A percentile compares a stretch with the other conserved stretches of the same genome.
Conservation (phyloP, 225 moss, liverwort and hornwort species). For the Pseudisothecium myosuroides region DNA sequence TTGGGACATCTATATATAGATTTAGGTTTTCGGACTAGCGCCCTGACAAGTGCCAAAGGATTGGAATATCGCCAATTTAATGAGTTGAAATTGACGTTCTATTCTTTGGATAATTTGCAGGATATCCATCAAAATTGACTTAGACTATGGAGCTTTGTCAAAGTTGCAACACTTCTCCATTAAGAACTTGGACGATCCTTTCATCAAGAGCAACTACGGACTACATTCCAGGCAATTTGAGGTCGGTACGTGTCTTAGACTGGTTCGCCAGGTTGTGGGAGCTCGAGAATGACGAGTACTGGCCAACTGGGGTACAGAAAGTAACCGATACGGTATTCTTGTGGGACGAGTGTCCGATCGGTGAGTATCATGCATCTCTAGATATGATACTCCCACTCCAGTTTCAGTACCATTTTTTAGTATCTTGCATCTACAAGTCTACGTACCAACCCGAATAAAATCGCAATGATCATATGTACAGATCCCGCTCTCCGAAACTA, state of each 20-base stretch:
- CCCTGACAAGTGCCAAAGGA: background rate
- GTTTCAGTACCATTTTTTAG: background rate
- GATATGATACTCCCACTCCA: background rate
- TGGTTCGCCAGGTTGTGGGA: background rate
- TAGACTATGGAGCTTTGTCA: conserved; percentile 54
- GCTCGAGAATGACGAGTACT: background rate
- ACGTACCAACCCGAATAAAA: background rate
- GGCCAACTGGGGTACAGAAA: background rate
- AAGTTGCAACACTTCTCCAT: conserved; percentile 56
- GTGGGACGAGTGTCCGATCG: background rate
- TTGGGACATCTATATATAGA: background rate
- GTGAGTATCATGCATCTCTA: background rate
- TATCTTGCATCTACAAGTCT: too few species aligned
- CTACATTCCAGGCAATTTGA: conserved; percentile 57
- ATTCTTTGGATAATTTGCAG: background rate
- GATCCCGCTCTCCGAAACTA: background rate
- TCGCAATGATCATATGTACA: background rate
- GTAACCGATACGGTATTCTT: background rate
- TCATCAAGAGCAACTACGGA: conserved; percentile 56
- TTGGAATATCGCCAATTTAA: background rate
- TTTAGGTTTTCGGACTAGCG: background rate
- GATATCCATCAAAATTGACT: conserved; percentile 56
- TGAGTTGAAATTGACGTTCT: background rate
- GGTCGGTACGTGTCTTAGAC: conserved; percentile 24
- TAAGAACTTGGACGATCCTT: conserved; percentile 43